Base-by-base conservation (phyloP, 371 early-diverging fungal species). In the Mortierella sp. region DNA sequence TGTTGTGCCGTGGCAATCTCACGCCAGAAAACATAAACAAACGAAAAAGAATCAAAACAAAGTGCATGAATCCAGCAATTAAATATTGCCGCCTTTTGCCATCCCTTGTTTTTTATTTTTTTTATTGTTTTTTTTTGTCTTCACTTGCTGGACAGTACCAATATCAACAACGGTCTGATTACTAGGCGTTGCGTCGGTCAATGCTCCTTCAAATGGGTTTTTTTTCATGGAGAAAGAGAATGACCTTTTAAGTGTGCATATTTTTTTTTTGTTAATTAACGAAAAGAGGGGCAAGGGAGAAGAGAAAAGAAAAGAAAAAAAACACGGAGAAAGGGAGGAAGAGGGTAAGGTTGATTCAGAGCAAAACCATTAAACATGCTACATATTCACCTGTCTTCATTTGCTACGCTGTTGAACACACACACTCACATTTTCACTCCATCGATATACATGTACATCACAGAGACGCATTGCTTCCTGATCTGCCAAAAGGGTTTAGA, bases 321-420 rank as follows among this genome's bases (percentile, higher is more conserved):
- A 63, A 63, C 63, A n/a, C 31, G 70, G 70, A 68, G 70, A 68
- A 42, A 68, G 34, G 44, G 70, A 19, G 63, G 19, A 31, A 63
- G 63, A 31, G 63, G 63, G 60, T 60, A 48, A 52, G 34, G 26
- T 5, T 72, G 52, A 47, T 60, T 31, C 31, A 58, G 60, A 28
- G 31, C 60, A 60, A 6, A 60, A 14, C 60, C 11, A 31, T 28
- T 24, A 8, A 55, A 55, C 8, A 55, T 55, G n/a, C 26, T 28
- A 11, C 60, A 28, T 14, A 26, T 28, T 1, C 50, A 50, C 16
- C 16, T 50, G 14, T 16, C 16, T 50, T 50, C 16, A 50, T 50
- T 48, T 50, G 50, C 50, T 50, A 50, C 50, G 50, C 50, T 50
- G 2, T 14, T 50, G 50, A 9, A 26, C 26, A 57, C 55, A 55